Evolutionary conservation across 768 basidiomycete species (phyloP), one percentile per base, ranked within the genome.

Genomic region (Trametes cubensis): DNA sequence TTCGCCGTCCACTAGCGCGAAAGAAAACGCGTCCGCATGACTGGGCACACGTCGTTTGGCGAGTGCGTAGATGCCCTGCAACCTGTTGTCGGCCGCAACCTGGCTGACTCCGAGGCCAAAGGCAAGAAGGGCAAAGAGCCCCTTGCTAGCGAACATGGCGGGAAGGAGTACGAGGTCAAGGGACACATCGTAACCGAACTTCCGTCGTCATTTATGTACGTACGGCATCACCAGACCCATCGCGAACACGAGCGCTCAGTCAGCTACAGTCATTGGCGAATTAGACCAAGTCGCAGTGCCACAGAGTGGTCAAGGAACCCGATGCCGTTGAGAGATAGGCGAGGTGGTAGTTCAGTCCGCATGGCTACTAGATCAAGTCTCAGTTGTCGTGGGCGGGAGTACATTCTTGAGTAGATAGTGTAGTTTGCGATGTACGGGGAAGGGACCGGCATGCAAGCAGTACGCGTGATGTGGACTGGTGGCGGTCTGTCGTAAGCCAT

Each of bases 41-140:
- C 61, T 39, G 1, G 78, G 76, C n/a, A 78, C 63, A 60, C 72
- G 77, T 40, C 78, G 72, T 61, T 72, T 66, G 14, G 77, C 71
- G 2, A 78, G 66, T 38, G 73, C 62, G 44, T 73, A 70, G 40
- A 79, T 67, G n/a, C 77, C 78, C 6, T 71, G 64, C 13, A 78
- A 53, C 4, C 5, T 15, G n/a, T 61, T 25, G 51, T 38, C 13
- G 25, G 38, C 55, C 28, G 57, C 17, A 47, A 40, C 30, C 53
- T 52, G 20, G 46, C 4, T 28, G 38, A 23, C 47, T 3, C 26
- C 46, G 10, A 58, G 20, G 21, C 60, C 41, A 38, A 61, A n/a
- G n/a, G 56, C 55, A 26, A 61, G 30, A 14, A 61, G 41, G 28
- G 49, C 23, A 14, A 57, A 17, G 23, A 62, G 49, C 34, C 50